phyloP scores from a whole-genome alignment of 768 basidiomycete genomes.

The Pleurotus tuoliensis region DNA sequence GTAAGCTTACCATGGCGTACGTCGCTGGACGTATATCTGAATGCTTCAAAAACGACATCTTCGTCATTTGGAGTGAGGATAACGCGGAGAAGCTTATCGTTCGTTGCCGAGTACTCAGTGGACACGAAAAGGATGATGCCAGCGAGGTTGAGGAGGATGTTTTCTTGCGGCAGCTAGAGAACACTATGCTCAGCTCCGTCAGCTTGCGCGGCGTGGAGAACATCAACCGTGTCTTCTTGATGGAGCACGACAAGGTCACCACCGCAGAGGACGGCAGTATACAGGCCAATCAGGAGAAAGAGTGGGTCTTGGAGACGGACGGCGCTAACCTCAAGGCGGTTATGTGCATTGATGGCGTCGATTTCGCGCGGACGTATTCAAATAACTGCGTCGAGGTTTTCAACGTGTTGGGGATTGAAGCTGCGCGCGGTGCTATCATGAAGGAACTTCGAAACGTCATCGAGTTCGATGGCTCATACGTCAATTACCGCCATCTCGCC shows the following conservation, averaged over 20 bases:
- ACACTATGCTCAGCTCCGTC: slow-evolving; percentile 94
- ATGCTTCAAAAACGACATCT: slow-evolving; percentile 92
- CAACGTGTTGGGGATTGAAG: slow-evolving; percentile 94
- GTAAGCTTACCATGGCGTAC: slow-evolving; percentile 91
- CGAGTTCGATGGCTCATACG: slow-evolving; percentile 99
- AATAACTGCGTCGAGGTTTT: slow-evolving; percentile 97
- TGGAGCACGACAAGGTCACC: slow-evolving; percentile 77
- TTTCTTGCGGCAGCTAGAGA: slow-evolving; percentile 94
- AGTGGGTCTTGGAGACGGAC: slow-evolving; percentile 98
- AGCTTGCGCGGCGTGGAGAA: slow-evolving; percentile 89
- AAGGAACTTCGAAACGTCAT: slow-evolving; percentile 93
- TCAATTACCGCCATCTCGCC: slow-evolving; percentile 96
- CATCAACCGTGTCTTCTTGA: slow-evolving; percentile 91
- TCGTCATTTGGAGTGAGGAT: slow-evolving; percentile 99
- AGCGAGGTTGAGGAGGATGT: slow-evolving; percentile 86
- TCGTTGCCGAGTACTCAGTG: slow-evolving; percentile 89
- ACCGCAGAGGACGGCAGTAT: slow-evolving; percentile 65
- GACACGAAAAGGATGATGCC: slow-evolving; percentile 76
- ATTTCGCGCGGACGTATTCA: slow-evolving; percentile 89
- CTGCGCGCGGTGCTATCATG: slow-evolving; percentile 90
- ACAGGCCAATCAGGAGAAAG: slow-evolving; percentile 59
- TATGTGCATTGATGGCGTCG: slow-evolving; percentile 93
- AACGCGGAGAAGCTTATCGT: slow-evolving; percentile 97
- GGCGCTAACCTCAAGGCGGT: slow-evolving; percentile 94
- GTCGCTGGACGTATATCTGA: slow-evolving; percentile 92